Evolutionary conservation across 257 asterid genomes (phyloP).

Genomic region (Euphrasia confusa): DNA sequence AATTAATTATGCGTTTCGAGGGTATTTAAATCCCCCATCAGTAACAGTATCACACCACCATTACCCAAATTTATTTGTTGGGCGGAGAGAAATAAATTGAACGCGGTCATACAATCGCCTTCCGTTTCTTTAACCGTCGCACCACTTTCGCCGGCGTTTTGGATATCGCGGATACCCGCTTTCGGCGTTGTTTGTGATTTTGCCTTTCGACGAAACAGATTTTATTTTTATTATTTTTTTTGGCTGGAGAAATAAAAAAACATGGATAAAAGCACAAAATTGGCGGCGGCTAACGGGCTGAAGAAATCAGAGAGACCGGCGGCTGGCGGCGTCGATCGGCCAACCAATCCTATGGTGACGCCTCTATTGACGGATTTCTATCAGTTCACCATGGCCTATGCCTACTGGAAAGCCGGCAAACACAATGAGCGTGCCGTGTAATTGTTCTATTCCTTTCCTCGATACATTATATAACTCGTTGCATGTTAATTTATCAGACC

Average conservation of each 20-base stretch:
- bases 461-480: neutral
- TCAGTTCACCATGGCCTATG: conserved; percentile 98
- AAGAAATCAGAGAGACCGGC: conserved; percentile 20
- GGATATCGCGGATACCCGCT: conserved; percentile 1
- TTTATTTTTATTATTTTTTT: no score
- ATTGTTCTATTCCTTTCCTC: conserved; percentile 11
- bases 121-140: neutral
- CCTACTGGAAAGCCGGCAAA: conserved; percentile 96
- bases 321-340: conserved; percentile 41
- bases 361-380: conserved; percentile 96
- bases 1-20: neutral
- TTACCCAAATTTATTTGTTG: neutral
- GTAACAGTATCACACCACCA: no score
- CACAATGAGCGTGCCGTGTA: conserved; percentile 91
- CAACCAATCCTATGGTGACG: conserved; percentile 95
- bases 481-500: conserved; percentile 6
- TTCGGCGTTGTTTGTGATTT: neutral
- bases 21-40: neutral
- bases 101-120: neutral
- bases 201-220: no score
- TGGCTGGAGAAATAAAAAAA: neutral
- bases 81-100: conserved; percentile 2
- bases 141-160: neutral
- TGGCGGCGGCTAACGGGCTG: conserved; percentile 43
- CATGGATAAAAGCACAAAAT: conserved; percentile 5